phyloP scores from a whole-genome alignment of 2,329 filamentous ascomycete genomes.

The Cercospora berteroae region DNA sequence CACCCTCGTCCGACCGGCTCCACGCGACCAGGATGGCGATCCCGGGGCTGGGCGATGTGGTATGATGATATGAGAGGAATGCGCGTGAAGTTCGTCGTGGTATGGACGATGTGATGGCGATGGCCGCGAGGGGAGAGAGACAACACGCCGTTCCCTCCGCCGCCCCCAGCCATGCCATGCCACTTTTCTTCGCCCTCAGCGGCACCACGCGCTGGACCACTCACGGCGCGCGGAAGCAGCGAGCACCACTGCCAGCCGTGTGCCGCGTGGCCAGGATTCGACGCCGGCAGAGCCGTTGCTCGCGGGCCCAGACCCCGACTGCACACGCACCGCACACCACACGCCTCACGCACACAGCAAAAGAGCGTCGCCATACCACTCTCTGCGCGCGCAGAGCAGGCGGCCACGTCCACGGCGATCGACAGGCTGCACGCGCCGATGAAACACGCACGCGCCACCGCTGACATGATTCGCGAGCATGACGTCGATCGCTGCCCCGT shows the following conservation, averaged over 20 bases:
- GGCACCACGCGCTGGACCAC: not conserved
- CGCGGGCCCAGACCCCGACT: not conserved
- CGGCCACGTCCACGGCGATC: not conserved
- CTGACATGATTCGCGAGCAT: not conserved
- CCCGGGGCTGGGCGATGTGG: not conserved
- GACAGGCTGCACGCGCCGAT: not conserved
- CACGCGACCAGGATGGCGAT: not conserved
- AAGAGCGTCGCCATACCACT: too few relatives aligned
- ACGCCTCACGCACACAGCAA: too few relatives aligned
- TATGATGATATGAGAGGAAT: not conserved
- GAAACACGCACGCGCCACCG: not conserved
- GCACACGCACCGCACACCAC: not conserved
- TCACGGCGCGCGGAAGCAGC: slow-evolving; percentile 6
- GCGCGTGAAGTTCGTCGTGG: too few relatives aligned
- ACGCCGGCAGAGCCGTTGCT: not conserved
- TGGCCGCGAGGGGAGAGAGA: not conserved
- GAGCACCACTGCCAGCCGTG: not conserved
- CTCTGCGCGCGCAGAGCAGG: too few relatives aligned
- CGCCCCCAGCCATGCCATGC: not conserved
- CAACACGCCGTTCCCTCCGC: not conserved
- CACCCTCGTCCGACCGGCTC: not conserved
- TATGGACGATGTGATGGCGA: not conserved
- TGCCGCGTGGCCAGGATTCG: not conserved
- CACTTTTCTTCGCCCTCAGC: not conserved
- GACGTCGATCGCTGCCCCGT: not conserved